Evolutionary conservation across 768 basidiomycete genomes (phyloP), one percentile per base, ranked within the genome.

Genomic region (Phaeotremella skinneri): DNA sequence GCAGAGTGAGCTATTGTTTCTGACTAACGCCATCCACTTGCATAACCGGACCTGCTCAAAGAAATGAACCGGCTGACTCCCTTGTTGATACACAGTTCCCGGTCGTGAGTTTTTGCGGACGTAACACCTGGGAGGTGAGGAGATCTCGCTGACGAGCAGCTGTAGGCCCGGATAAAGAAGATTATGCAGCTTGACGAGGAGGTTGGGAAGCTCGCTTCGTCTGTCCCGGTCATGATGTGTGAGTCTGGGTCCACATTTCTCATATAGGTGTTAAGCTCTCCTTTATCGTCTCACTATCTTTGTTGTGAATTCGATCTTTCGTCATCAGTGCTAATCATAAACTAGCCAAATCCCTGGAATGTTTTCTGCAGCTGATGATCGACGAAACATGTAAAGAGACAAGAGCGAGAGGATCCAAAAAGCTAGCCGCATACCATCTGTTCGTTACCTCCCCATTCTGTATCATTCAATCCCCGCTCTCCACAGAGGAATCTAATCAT

Each of bases 131-230:
- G 11, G 26, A 52, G 3, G 3, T 37, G 31, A 31, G 16, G 26
- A n/a, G n/a, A 23, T 27, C 39, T 43, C 34, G 13, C 26, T 14
- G 23, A n/a, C 20, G 32, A 4, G 26, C n/a, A 52, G 58, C 53
- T 55, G 32, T 65, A 94, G 92, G 93, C 94, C 2, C 87, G 94
- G 45, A 98, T 98, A 80, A 98, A 97, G 83, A 90, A 91, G 81
- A 96, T 97, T 56, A 98, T 98, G 90, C 94, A 98, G 81, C 91
- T 92, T 75, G 94, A 98, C 73, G 94, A 98, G 74, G 94, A 98
- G 74, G 94, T 98, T 20, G 94, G 94, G 58, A 98, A 98, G 76
- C 91, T 98, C 30, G 91, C 94, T 2, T 90, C 92, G 74, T 92
- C 91, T 26, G 94, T 93, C 3, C 94, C 94, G 0, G 84, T 97